These are phyloP conservation scores for Vigna mungo DNA, from an alignment of 306 rosid genomes.

Conservation along the genomic window DNA sequence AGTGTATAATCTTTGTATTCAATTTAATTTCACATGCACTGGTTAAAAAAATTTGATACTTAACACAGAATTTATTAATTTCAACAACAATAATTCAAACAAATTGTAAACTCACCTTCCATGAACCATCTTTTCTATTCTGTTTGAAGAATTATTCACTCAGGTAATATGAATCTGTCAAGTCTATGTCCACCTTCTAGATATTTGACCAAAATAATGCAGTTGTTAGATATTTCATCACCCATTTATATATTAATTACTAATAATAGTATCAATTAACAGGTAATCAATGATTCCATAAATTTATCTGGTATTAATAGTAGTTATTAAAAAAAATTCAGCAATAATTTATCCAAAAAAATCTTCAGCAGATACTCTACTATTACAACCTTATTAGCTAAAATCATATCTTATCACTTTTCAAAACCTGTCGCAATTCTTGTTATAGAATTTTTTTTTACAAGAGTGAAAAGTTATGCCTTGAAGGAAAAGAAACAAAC, in stretches of 20 bases:
- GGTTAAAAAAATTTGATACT: background rate
- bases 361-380: background rate
- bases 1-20: background rate
- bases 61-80: background rate
- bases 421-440: background rate
- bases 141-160: conserved; percentile 11
- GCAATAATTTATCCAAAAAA: background rate
- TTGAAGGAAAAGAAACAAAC: background rate
- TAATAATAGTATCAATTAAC: conserved; percentile 14
- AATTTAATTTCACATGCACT: background rate
- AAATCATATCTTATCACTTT: background rate
- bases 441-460: background rate
- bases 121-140: conserved; percentile 7
- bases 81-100: background rate
- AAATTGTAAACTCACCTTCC: background rate
- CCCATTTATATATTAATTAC: background rate
- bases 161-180: conserved; percentile 22
- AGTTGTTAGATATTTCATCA: background rate
- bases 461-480: too few relatives aligned
- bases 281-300: background rate
- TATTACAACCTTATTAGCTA: background rate
- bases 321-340: background rate
- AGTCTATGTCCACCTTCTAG: conserved; percentile 38
- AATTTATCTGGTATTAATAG: background rate
- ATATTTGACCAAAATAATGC: conserved; percentile 42